These are phyloP conservation scores for Penicillium sp. DNA, from an alignment of 2,329 filamentous ascomycete species.

Conservation along the genomic window DNA sequence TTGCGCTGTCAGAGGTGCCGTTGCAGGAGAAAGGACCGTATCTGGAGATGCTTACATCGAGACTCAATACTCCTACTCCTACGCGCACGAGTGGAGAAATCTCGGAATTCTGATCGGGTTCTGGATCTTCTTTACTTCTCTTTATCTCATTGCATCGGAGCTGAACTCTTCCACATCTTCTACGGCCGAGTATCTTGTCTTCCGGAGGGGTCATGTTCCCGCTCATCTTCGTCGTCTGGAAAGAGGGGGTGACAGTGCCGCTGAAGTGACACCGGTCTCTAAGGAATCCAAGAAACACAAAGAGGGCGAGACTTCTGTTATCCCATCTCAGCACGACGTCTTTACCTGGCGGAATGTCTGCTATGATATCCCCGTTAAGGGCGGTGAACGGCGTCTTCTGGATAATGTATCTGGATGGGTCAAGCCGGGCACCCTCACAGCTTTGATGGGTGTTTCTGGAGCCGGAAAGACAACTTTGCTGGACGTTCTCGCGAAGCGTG, in stretches of 20 bases:
- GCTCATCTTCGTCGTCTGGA: slow-evolving; percentile 29
- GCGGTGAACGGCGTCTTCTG: slow-evolving; percentile 51
- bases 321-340: slow-evolving; percentile 39
- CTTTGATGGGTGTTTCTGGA: slow-evolving; percentile 62
- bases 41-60: slow-evolving; percentile 63
- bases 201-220: slow-evolving; percentile 57
- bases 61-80: slow-evolving; percentile 57
- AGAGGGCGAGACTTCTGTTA: slow-evolving; percentile 20
- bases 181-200: slow-evolving; percentile 69
- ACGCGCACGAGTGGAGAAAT: slow-evolving; percentile 64
- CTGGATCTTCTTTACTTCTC: slow-evolving; percentile 60
- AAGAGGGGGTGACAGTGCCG: slow-evolving; percentile 20
- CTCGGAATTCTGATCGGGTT: slow-evolving; percentile 68
- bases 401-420: slow-evolving; percentile 57
- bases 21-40: slow-evolving; percentile 55
- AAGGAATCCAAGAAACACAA: slow-evolving; percentile 4
- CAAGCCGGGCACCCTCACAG: slow-evolving; percentile 56
- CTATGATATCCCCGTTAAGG: slow-evolving; percentile 56
- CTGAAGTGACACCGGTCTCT: slow-evolving; percentile 14
- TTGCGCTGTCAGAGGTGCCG: slow-evolving; percentile 56
- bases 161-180: slow-evolving; percentile 63
- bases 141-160: slow-evolving; percentile 66
- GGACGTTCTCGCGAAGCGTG: slow-evolving; percentile 58
- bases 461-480: slow-evolving; percentile 64
- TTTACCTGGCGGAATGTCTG: slow-evolving; percentile 57